Evolutionary conservation across 306 rosid genomes (phyloP).

Genomic region (Fragaria vesca): DNA sequence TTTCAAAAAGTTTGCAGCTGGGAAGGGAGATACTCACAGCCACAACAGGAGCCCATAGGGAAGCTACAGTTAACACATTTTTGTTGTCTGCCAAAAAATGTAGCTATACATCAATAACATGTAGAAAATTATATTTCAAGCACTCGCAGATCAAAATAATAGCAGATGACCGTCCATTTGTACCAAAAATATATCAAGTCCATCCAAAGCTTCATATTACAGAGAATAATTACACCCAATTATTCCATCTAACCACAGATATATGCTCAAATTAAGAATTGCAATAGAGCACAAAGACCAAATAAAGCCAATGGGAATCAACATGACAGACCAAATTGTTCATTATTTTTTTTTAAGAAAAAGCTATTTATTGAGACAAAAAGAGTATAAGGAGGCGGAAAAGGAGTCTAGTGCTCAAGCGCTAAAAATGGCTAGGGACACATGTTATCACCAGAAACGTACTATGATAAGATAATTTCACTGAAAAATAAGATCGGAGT

Average conservation of each 20-base stretch:
- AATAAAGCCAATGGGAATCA: conserved; percentile 1
- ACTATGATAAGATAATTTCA: not conserved
- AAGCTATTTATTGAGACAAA: too few relatives aligned
- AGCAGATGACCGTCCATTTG: not conserved
- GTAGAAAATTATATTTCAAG: not conserved
- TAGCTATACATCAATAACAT: conserved; percentile 27
- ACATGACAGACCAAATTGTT: not conserved
- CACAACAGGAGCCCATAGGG: conserved; percentile 96
- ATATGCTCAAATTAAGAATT: not conserved
- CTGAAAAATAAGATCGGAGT: not conserved
- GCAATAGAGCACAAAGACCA: not conserved
- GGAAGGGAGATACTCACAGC: conserved; percentile 69
- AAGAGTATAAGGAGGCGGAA: too few relatives aligned
- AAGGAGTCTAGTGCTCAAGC: too few relatives aligned
- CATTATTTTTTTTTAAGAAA: not conserved
- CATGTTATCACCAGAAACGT: not conserved
- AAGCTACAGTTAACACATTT: conserved; percentile 61
- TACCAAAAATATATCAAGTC: not conserved
- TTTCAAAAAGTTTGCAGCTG: conserved; percentile 13
- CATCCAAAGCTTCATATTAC: not conserved
- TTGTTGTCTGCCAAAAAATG: conserved; percentile 69
- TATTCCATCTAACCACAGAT: not conserved
- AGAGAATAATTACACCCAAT: not conserved
- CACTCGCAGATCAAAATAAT: not conserved
- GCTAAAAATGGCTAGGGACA: not conserved